These are phyloP conservation scores for Populus deltoides DNA, from an alignment of 345 rosid species.

Conservation along the genomic window DNA sequence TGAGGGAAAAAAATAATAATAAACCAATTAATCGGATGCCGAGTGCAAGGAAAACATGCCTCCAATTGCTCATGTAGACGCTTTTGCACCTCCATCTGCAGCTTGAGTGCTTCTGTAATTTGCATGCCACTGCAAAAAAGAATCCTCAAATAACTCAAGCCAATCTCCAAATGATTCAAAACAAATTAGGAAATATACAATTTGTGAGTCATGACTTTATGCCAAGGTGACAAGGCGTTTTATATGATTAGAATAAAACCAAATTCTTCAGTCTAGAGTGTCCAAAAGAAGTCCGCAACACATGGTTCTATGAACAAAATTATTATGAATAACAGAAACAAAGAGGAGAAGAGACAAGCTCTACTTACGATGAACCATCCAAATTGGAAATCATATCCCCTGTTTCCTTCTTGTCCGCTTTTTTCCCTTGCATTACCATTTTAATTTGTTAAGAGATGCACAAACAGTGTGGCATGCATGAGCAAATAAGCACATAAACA, in stretches of 20 bases:
- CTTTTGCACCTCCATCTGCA: slow-evolving; percentile 98
- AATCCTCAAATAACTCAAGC: neutral
- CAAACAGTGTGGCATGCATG: neutral
- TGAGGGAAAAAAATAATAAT: neutral
- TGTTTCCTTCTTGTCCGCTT: slow-evolving; percentile 83
- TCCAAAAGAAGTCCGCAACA: neutral
- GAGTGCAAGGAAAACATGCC: slow-evolving; percentile 49
- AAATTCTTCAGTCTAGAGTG: neutral
- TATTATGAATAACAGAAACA: neutral
- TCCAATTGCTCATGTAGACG: slow-evolving; percentile 95
- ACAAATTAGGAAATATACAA: neutral
- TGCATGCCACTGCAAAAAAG: slow-evolving; percentile 79
- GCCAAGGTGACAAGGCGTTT: neutral
- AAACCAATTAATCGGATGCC: neutral
- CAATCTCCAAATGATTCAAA: neutral
- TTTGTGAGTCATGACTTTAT: neutral
- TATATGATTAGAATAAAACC: neutral
- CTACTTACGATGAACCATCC: slow-evolving; percentile 94
- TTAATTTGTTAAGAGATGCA: neutral
- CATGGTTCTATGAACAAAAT: neutral
- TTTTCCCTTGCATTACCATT: slow-evolving; percentile 61
- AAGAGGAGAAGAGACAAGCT: slow-evolving; percentile 12
- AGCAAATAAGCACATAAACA: neutral
- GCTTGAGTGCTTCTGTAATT: slow-evolving; percentile 98
- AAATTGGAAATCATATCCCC: slow-evolving; percentile 72